Conservation (phyloP, 345 rosid species). For the Lumnitzera littorea region DNA sequence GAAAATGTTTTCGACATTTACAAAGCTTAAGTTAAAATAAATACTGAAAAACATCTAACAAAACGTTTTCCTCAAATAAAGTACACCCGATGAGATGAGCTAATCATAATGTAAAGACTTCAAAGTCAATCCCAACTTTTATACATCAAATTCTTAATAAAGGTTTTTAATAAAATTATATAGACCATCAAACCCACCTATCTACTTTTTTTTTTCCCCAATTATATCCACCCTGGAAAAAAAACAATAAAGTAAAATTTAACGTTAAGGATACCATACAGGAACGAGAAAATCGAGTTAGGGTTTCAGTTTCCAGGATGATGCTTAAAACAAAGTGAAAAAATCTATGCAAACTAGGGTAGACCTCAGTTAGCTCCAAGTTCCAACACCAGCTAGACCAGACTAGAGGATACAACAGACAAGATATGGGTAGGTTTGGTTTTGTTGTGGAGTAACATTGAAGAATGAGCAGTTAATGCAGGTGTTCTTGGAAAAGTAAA, state of each 20-base stretch:
- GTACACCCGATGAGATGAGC: background rate
- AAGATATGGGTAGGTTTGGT: background rate
- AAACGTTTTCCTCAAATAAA: background rate
- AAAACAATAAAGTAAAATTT: too few relatives aligned
- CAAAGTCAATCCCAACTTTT: too few relatives aligned
- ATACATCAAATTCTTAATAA: too few relatives aligned
- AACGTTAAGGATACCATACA: too few relatives aligned
- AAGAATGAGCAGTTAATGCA: constrained; percentile 7
- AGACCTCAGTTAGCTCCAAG: constrained; percentile 5
- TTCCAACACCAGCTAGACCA: constrained; percentile 4
- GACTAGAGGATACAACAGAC: background rate
- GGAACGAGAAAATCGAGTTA: too few relatives aligned
- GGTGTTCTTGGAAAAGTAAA: background rate
- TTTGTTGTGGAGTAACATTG: constrained; percentile 1
- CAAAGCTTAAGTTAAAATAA: background rate
- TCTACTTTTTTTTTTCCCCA: too few relatives aligned
- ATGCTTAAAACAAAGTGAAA: too few relatives aligned
- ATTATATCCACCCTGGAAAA: too few relatives aligned
- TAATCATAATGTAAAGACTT: too few relatives aligned
- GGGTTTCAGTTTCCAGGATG: constrained; percentile 1
- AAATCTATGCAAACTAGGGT: too few relatives aligned
- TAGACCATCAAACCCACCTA: too few relatives aligned
- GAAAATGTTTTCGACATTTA: background rate
- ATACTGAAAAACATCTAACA: background rate
- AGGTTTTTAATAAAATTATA: too few relatives aligned